A percentile compares a stretch with the other conserved stretches of the same genome.
Conservation (phyloP, 2,329 filamentous ascomycete species). For the Pleomassaria siparia region DNA sequence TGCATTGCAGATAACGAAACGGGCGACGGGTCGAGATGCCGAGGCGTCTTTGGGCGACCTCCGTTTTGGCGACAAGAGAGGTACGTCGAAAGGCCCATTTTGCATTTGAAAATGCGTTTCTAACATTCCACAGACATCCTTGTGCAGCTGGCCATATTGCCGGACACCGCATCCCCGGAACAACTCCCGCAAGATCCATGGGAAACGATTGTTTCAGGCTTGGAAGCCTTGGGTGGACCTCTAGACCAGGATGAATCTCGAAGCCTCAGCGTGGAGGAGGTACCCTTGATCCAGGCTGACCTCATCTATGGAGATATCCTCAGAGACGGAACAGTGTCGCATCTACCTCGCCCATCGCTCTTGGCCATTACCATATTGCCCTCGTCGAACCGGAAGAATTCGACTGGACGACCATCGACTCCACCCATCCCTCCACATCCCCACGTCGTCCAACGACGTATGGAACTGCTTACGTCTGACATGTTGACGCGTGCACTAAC, state of each 20-base stretch:
- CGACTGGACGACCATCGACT: slow-evolving; percentile 51
- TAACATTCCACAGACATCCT: slow-evolving; percentile 67
- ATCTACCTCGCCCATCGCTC: slow-evolving; percentile 85
- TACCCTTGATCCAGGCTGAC: slow-evolving; percentile 93
- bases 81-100: slow-evolving; percentile 31
- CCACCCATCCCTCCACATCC: slow-evolving; percentile 92
- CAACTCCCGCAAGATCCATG: slow-evolving; percentile 89
- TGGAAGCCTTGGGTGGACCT: slow-evolving; percentile 88
- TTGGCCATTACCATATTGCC: slow-evolving; percentile 96
- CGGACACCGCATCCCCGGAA: slow-evolving; percentile 80
- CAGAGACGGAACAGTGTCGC: slow-evolving; percentile 80
- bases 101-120: slow-evolving; percentile 10
- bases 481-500: slow-evolving; percentile 94
- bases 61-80: slow-evolving; percentile 88
- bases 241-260: slow-evolving; percentile 85
- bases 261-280: slow-evolving; percentile 83
- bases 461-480: slow-evolving; percentile 96
- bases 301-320: slow-evolving; percentile 91
- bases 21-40: slow-evolving; percentile 89
- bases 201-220: slow-evolving; percentile 94
- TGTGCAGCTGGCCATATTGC: slow-evolving; percentile 88
- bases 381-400: slow-evolving; percentile 62
- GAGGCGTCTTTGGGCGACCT: slow-evolving; percentile 91
- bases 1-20: slow-evolving; percentile 92
- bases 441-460: slow-evolving; percentile 90